A percentile compares a stretch with the other conserved stretches of the same genome.
These are phyloP conservation scores for Fennellomyces sp. DNA, from an alignment of 371 early-diverging fungal genomes.

Conservation along the genomic window DNA sequence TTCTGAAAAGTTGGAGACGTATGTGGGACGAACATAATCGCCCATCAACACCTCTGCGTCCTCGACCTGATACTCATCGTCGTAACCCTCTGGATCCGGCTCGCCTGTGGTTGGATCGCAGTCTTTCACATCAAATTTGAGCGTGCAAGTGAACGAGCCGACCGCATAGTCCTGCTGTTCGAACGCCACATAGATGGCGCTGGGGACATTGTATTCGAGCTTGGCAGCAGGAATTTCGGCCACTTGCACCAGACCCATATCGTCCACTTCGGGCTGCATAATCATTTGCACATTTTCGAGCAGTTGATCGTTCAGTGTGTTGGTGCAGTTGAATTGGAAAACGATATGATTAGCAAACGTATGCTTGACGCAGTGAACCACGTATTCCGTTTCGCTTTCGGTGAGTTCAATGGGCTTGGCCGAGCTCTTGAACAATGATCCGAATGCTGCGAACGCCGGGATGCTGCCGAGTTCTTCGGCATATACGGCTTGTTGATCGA, in stretches of 20 bases:
- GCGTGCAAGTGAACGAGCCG: conserved; percentile 84
- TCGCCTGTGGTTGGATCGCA: conserved; percentile 93
- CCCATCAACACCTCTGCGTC: conserved; percentile 81
- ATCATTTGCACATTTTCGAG: conserved; percentile 89
- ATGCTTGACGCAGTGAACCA: conserved; percentile 90
- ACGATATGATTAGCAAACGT: conserved; percentile 89
- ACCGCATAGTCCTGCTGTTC: conserved; percentile 59
- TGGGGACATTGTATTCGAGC: conserved; percentile 80
- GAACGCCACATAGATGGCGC: conserved; percentile 82
- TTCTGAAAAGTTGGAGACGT: conserved; percentile 69
- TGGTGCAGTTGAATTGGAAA: conserved; percentile 94
- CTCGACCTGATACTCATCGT: conserved; percentile 94
- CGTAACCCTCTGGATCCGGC: conserved; percentile 91
- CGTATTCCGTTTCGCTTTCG: conserved; percentile 96
- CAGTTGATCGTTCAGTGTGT: conserved; percentile 91
- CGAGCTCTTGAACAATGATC: conserved; percentile 85
- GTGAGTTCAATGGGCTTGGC: conserved; percentile 80
- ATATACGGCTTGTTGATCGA: conserved; percentile 73
- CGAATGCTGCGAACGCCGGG: conserved; percentile 83
- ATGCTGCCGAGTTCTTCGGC: conserved; percentile 77
- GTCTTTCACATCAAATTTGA: conserved; percentile 91
- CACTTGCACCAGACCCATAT: conserved; percentile 57
- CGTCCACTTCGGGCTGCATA: conserved; percentile 79
- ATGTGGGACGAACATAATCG: conserved; percentile 89
- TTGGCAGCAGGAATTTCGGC: conserved; percentile 69